phyloP scores from a whole-genome alignment of 2,329 filamentous ascomycete species.

The Seiridium unicorne region DNA sequence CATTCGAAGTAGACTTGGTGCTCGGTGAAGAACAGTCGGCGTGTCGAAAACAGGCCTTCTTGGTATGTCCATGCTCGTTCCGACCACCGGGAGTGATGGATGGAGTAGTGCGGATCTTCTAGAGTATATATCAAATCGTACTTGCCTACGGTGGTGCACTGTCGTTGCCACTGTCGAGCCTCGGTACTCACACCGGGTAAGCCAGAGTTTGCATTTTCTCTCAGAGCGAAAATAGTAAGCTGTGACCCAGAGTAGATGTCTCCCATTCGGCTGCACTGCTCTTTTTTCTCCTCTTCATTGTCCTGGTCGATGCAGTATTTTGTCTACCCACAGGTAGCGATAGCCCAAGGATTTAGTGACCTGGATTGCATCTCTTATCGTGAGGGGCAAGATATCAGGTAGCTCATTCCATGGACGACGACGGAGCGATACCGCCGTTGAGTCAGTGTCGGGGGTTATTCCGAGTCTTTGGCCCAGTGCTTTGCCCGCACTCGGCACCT shows the following conservation, averaged over 20 bases:
- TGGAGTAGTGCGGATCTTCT: not conserved
- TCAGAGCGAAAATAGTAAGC: conserved; percentile 4
- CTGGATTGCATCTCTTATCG: not conserved
- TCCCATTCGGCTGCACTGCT: conserved; percentile 5
- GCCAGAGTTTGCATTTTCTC: not conserved
- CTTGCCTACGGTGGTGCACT: not conserved
- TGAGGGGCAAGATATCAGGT: not conserved
- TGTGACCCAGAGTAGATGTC: not conserved
- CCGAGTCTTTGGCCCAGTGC: too few relatives aligned
- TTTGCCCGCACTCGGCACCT: too few relatives aligned
- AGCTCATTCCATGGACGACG: not conserved
- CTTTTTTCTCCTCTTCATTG: not conserved
- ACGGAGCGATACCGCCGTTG: not conserved
- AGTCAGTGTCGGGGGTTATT: not conserved
- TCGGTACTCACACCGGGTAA: not conserved
- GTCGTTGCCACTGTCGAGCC: not conserved
- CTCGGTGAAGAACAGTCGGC: conserved; percentile 10
- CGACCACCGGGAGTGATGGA: conserved; percentile 13
- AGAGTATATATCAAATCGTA: not conserved
- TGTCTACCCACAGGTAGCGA: conserved; percentile 14
- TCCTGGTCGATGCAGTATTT: conserved; percentile 6
- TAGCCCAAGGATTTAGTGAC: conserved; percentile 11
- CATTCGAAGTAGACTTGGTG: conserved; percentile 13
- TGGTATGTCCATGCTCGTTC: conserved; percentile 15
- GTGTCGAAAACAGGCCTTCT: conserved; percentile 7